Conservation (phyloP, 768 basidiomycete species). For the Agrocybe praecox region DNA sequence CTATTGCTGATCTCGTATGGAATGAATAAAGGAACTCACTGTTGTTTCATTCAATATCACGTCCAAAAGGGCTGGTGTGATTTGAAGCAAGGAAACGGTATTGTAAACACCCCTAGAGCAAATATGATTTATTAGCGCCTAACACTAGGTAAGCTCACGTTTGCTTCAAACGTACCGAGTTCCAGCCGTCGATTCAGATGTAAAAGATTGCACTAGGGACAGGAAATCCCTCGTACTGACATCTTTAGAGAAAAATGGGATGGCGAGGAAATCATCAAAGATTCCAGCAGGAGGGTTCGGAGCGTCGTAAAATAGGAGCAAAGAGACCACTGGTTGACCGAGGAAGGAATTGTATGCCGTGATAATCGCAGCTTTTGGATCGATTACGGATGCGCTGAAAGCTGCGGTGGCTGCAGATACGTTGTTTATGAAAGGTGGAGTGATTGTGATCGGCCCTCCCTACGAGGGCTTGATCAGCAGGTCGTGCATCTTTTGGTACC, state of each 20-base stretch:
- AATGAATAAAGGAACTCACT: conserved; percentile 13
- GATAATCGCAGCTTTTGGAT: conserved; percentile 55
- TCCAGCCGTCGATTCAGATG: conserved; percentile 34
- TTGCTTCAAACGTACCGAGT: conserved; percentile 7
- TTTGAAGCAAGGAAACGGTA: conserved; percentile 41
- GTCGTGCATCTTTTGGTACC: no score
- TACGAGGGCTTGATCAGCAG: no score
- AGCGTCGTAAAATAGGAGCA: conserved; percentile 61
- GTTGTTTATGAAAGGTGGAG: conserved; percentile 19
- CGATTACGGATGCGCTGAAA: conserved; percentile 43
- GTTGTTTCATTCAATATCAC: conserved; percentile 46
- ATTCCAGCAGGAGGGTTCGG: conserved; percentile 50
- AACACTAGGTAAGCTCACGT: background rate
- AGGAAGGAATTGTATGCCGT: conserved; percentile 43
- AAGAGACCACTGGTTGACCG: conserved; percentile 11
- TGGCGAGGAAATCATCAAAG: conserved; percentile 52
- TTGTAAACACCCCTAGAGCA: conserved; percentile 32
- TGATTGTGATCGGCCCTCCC: conserved; percentile 49
- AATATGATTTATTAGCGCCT: background rate
- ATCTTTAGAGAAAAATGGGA: conserved; percentile 39
- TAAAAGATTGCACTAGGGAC: conserved; percentile 39
- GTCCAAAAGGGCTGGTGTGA: conserved; percentile 37
- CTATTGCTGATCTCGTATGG: background rate
- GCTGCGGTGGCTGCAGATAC: conserved; percentile 38
- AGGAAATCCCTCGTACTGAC: conserved; percentile 41